Base-by-base conservation (phyloP, 495 filamentous ascomycete species). In the Podospora didyma region DNA sequence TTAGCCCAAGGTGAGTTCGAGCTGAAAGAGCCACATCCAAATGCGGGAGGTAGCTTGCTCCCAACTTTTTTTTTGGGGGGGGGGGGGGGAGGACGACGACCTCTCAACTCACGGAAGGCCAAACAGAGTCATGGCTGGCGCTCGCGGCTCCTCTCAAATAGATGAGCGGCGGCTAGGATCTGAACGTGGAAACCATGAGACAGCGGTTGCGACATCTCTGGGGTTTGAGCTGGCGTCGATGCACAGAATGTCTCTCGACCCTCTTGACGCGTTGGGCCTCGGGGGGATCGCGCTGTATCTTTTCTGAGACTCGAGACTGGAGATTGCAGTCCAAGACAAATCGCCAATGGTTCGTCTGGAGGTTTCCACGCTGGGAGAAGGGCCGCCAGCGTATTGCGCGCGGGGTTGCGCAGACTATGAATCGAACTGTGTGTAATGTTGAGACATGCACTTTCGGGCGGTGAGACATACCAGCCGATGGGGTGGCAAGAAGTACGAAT, bases 241-340 rank as follows among this genome's bases (percentile, higher is more conserved):
- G 39, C 39, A 42, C 39, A 14, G 12, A 5, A 16, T 42, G 39
- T 42, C 14, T 7, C 39, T 42, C 14, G 5, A 14, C n/a, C 14
- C 14, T 14, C 39, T 17, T 42, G 39, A 9, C 5, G n/a, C 14
- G 14, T 42, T 7, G 1, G 5, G 39, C 7, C 5, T 17, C n/a
- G 39, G n/a, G n/a, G 39, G 14, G 4, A 42, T 42, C 39, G 39
- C 39, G 39, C 1, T 42, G 12, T 17, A 14, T 17, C 39, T 42
- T 42, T 42, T 4, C 12, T 1, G 14, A 16, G 24, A 22, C 2
- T 14, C 47, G 47, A 34, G 11, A 14, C 12, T 1, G 24, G 55
- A 58, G 28, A 58, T 58, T 58, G 49, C 55, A 26, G 19, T 52
- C 20, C 55, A 47, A 58, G 49, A 58, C 55, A 52, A 46, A 37